phyloP scores from a whole-genome alignment of 305 asterid species.

The Rubia balearica region DNA sequence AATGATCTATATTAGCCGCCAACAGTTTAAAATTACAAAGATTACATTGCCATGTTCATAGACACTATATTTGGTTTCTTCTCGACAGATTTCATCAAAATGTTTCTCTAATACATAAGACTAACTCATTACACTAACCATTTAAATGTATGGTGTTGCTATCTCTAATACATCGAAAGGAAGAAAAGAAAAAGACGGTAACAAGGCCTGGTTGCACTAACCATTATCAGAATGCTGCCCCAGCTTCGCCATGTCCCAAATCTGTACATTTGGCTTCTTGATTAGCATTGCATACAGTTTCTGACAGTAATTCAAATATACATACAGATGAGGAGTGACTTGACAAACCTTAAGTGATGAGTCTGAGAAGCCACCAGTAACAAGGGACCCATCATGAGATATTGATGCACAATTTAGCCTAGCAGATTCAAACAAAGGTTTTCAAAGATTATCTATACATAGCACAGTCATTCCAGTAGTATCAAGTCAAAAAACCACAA shows the following conservation, averaged over 20 bases:
- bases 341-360: slow-evolving; percentile 76
- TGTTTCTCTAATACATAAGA: no score
- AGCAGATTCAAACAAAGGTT: slow-evolving; percentile 16
- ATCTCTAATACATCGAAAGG: background rate
- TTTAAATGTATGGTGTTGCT: no score
- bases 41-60: background rate
- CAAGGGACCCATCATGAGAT: slow-evolving; percentile 88
- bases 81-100: no score
- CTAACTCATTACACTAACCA: no score
- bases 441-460: slow-evolving; percentile 14
- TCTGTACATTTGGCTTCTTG: slow-evolving; percentile 40
- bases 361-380: slow-evolving; percentile 98
- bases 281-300: slow-evolving; percentile 15
- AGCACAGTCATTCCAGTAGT: background rate
- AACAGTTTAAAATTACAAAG: background rate
- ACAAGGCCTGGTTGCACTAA: slow-evolving; percentile 15
- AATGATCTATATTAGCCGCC: background rate
- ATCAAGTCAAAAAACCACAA: background rate
- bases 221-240: slow-evolving; percentile 67
- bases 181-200: background rate
- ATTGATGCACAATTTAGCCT: slow-evolving; percentile 89
- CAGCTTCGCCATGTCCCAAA: slow-evolving; percentile 98
- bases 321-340: slow-evolving; percentile 16
- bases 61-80: background rate
- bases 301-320: background rate